Percentiles rank a stretch among this genome's conserved stretches.
Evolutionary conservation across 345 rosid species (phyloP).

Genomic region (Eucalyptus coolabah): DNA sequence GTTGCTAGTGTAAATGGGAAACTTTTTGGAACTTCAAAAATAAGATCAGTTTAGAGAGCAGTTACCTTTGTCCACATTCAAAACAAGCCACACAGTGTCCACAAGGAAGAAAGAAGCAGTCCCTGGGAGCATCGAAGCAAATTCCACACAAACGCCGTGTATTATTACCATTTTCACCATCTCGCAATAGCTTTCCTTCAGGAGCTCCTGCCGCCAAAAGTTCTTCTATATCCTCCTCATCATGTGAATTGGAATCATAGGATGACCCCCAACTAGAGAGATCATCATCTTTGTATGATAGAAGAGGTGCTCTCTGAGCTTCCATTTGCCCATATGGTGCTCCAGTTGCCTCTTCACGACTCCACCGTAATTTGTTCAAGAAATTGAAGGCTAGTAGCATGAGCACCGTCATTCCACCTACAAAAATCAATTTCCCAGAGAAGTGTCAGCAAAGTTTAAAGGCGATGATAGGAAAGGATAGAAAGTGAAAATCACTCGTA

Average conservation of each 20-base stretch:
- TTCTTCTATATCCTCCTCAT: conserved; percentile 61
- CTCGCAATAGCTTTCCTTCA: conserved; percentile 29
- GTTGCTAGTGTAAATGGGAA: not conserved
- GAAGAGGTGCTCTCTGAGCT: conserved; percentile 60
- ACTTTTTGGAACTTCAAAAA: not conserved
- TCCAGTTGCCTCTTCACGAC: conserved; percentile 18
- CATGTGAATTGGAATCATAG: conserved; percentile 63
- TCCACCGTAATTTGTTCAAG: conserved; percentile 41
- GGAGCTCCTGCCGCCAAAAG: conserved; percentile 18
- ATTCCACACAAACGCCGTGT: conserved; percentile 91
- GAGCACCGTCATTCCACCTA: conserved; percentile 62
- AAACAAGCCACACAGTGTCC: conserved; percentile 95
- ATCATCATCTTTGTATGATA: conserved; percentile 73
- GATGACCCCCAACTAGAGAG: conserved; percentile 94
- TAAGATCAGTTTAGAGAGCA: not conserved
- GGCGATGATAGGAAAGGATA: not conserved
- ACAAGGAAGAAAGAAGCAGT: conserved; percentile 97
- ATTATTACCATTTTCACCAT: conserved; percentile 50
- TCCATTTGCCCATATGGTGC: conserved; percentile 18
- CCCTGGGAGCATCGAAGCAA: conserved; percentile 97
- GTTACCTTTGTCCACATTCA: conserved; percentile 85
- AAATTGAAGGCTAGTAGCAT: conserved; percentile 49
- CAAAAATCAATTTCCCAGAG: not conserved
- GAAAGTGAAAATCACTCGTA: conserved; percentile 6
- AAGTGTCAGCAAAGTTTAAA: not conserved